These are phyloP conservation scores for Adansonia gregorii DNA, from an alignment of 441 rosid genomes.

Conservation along the genomic window DNA sequence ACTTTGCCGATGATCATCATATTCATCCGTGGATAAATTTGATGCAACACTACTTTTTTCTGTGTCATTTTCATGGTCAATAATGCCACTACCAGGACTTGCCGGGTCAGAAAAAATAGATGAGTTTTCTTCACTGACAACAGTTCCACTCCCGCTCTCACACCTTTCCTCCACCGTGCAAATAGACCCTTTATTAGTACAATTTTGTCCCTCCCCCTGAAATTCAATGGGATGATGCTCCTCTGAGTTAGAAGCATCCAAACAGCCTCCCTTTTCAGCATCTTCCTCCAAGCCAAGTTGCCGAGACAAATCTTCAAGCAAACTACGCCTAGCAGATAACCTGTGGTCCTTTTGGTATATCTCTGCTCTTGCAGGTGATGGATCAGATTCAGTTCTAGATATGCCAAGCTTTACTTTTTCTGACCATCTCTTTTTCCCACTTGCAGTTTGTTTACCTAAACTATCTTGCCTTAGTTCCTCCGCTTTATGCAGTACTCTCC, in stretches of 20 bases:
- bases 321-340: conserved; percentile 57
- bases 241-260: conserved; percentile 33
- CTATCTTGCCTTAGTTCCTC: conserved; percentile 54
- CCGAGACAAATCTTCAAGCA: conserved; percentile 70
- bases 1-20: conserved; percentile 37
- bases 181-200: conserved; percentile 32
- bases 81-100: conserved; percentile 55
- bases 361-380: conserved; percentile 48
- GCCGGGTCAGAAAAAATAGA: conserved; percentile 56
- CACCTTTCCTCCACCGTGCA: conserved; percentile 45
- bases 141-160: conserved; percentile 36
- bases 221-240: conserved; percentile 33
- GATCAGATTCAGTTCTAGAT: conserved; percentile 76
- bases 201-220: conserved; percentile 37
- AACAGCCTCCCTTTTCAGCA: conserved; percentile 33
- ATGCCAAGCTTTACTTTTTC: conserved; percentile 58
- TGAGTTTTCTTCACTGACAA: conserved; percentile 55
- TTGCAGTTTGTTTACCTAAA: conserved; percentile 45
- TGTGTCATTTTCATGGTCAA: conserved; percentile 59
- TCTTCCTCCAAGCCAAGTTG: conserved; percentile 57
- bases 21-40: conserved; percentile 48
- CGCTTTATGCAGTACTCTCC: conserved; percentile 74
- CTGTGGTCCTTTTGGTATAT: conserved; percentile 35
- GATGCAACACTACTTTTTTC: conserved; percentile 68
- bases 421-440: conserved; percentile 66